A percentile compares a stretch with the other conserved stretches of the same genome.
These are phyloP conservation scores for Kwoniella botswanensis DNA, from an alignment of 768 basidiomycete species.

Conservation along the genomic window DNA sequence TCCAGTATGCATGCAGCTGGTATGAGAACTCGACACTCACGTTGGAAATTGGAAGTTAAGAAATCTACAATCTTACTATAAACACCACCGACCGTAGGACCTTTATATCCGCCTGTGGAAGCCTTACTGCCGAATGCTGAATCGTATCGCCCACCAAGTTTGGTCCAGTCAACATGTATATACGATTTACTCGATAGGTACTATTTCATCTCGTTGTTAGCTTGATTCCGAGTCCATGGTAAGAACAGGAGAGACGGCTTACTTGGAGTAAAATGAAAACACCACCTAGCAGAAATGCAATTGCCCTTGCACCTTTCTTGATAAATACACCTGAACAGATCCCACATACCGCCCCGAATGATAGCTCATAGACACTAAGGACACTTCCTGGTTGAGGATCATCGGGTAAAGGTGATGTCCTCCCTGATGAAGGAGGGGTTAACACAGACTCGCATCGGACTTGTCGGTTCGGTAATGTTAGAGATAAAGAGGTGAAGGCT, in stretches of 20 bases:
- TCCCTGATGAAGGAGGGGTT: slow-evolving; percentile 2
- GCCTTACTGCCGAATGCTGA: slow-evolving; percentile 69
- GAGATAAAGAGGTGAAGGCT: slow-evolving; percentile 13
- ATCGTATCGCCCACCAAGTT: slow-evolving; percentile 71
- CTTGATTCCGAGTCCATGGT: too few relatives aligned
- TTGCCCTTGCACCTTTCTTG: slow-evolving; percentile 86
- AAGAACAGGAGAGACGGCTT: slow-evolving; percentile 30
- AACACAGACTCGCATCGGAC: slow-evolving; percentile 21
- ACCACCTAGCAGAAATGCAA: slow-evolving; percentile 87
- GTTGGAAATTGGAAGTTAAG: slow-evolving; percentile 90
- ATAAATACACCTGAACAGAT: slow-evolving; percentile 90
- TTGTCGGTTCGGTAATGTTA: slow-evolving; percentile 9
- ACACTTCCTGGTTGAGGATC: slow-evolving; percentile 62
- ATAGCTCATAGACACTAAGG: slow-evolving; percentile 77
- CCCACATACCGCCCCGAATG: slow-evolving; percentile 86
- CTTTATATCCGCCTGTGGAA: slow-evolving; percentile 65
- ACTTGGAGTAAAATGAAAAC: slow-evolving; percentile 91
- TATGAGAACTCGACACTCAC: slow-evolving; percentile 51
- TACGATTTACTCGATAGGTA: slow-evolving; percentile 77
- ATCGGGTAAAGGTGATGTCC: background rate
- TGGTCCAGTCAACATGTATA: slow-evolving; percentile 80
- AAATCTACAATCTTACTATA: slow-evolving; percentile 72
- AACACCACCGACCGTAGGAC: slow-evolving; percentile 67
- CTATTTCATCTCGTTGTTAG: slow-evolving; percentile 59
- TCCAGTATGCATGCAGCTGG: background rate